Conservation (phyloP, 306 rosid genomes). For the Fragaria nilgerrensis region DNA sequence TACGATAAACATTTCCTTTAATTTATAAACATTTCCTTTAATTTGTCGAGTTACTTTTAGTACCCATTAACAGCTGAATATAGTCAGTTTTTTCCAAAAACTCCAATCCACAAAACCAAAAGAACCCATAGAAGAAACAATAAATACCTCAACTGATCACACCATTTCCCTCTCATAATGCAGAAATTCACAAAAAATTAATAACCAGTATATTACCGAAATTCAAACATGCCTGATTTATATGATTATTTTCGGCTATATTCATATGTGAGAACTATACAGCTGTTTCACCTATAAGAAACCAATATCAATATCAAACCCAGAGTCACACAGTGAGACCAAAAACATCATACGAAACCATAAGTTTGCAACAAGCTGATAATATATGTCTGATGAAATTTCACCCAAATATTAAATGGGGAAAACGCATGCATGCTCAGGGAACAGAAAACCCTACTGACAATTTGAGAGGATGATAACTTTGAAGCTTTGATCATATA, state of each 20-base stretch:
- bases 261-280: not conserved
- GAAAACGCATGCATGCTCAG: slow-evolving; percentile 15
- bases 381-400: not conserved
- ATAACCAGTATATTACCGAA: not conserved
- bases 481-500: slow-evolving; percentile 7
- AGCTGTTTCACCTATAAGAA: slow-evolving; percentile 11
- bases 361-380: not conserved
- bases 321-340: not conserved
- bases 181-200: slow-evolving; percentile 10
- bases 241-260: slow-evolving; percentile 9
- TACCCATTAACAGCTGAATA: not conserved
- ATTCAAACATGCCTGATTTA: not conserved
- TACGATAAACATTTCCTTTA: not conserved
- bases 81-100: not conserved
- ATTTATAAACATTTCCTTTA: not conserved
- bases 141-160: slow-evolving; percentile 31
- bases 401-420: not conserved
- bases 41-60: not conserved
- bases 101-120: slow-evolving; percentile 19
- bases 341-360: not conserved
- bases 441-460: slow-evolving; percentile 21
- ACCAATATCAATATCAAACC: not conserved
- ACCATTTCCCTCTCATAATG: slow-evolving; percentile 4
- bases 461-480: not conserved
- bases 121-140: slow-evolving; percentile 20